A percentile compares a stretch with the other conserved stretches of the same genome.
phyloP scores from a whole-genome alignment of 441 rosid genomes.

The Eutrema salsugineum region DNA sequence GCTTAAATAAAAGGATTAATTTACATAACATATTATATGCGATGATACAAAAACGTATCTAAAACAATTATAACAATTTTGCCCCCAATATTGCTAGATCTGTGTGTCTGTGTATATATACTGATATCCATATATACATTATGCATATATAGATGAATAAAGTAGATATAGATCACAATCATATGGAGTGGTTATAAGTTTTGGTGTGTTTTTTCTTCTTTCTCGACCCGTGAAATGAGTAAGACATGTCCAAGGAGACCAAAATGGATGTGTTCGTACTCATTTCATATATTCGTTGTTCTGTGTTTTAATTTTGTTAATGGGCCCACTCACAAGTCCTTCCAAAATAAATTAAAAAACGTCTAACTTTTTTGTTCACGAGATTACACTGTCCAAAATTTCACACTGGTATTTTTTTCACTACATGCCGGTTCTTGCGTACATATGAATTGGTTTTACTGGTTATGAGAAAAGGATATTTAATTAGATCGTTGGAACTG shows the following conservation, averaged over 20 bases:
- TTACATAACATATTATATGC: neutral
- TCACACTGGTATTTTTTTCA: neutral
- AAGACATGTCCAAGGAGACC: neutral
- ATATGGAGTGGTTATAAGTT: conserved; percentile 15
- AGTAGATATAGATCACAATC: conserved; percentile 1
- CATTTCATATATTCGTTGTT: neutral
- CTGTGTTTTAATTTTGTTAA: neutral
- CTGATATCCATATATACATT: neutral
- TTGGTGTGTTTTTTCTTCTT: conserved; percentile 2
- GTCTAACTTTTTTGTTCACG: neutral
- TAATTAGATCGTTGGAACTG: neutral
- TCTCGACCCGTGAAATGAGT: conserved; percentile 14
- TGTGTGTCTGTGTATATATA: neutral
- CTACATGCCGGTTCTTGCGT: neutral
- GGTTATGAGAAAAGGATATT: neutral
- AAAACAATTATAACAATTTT: no score
- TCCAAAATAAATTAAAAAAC: neutral
- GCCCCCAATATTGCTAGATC: no score
- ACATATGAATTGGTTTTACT: neutral
- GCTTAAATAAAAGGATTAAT: neutral
- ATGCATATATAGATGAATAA: neutral
- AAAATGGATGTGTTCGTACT: neutral
- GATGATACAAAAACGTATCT: no score
- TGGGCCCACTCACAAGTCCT: neutral
- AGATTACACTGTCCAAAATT: conserved; percentile 2